A percentile compares a stretch with the other conserved stretches of the same genome.
Evolutionary conservation across 371 early-diverging fungal species (phyloP).

Genomic region (Parasitella parasitica): DNA sequence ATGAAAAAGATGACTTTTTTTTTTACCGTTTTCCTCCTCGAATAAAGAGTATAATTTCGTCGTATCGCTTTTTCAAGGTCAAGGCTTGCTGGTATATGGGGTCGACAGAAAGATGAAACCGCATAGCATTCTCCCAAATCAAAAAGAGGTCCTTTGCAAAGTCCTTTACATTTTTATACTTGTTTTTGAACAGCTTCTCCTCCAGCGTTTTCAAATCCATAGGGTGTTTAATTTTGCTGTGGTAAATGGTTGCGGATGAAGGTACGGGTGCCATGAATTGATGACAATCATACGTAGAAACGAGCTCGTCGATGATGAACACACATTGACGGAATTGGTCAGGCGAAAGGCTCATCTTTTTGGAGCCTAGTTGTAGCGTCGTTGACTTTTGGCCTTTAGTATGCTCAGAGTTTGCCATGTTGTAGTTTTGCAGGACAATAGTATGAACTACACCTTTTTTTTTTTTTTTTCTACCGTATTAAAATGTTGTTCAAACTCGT

Average conservation of each 20-base stretch:
- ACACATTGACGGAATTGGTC: conserved; percentile 29
- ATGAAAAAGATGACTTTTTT: too few species aligned
- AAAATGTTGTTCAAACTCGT: background rate
- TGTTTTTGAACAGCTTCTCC: conserved; percentile 22
- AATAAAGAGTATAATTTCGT: conserved; percentile 5
- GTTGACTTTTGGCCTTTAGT: background rate
- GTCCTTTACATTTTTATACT: conserved; percentile 25
- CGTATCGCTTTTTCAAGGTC: conserved; percentile 16
- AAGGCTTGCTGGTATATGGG: conserved; percentile 34
- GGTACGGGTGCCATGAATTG: conserved; percentile 45
- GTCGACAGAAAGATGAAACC: conserved; percentile 36
- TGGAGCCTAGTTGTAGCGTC: background rate
- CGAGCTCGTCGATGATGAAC: conserved; percentile 36
- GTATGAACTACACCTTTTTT: background rate
- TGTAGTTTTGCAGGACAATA: background rate
- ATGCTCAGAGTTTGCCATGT: background rate
- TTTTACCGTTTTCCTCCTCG: conserved; percentile 16
- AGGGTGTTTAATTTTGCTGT: conserved; percentile 33
- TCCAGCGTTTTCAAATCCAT: conserved; percentile 48
- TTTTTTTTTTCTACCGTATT: background rate
- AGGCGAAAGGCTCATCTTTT: background rate
- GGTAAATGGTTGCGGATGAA: conserved; percentile 25
- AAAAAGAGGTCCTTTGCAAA: conserved; percentile 38
- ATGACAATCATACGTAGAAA: conserved; percentile 27
- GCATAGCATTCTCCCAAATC: conserved; percentile 44